Evolutionary conservation across 2,329 filamentous ascomycete species (phyloP), one percentile per base, ranked within the genome.

Genomic region (Claviceps purpurea): DNA sequence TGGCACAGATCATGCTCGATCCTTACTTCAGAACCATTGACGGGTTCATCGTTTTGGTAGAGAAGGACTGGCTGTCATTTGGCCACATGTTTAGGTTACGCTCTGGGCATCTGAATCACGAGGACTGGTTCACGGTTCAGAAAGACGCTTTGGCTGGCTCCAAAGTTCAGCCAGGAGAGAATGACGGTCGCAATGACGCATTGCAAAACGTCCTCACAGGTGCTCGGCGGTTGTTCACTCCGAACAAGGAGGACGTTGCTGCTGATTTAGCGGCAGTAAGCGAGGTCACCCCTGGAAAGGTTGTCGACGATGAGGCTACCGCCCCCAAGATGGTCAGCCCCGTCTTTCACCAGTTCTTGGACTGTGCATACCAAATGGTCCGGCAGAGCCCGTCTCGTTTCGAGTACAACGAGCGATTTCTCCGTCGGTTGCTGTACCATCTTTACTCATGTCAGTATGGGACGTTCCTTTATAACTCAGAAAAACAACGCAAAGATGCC

Each of bases 51-150:
- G 83, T 95, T 2, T 73, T 98, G 6, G 78, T 98, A 2, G 93
- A 98, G 68, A 98, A 98, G 66, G 93, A 98, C 64, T 98, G 93
- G 88, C 71, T 98, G 13, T 93, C 91, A 0, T 98, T 96, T 69
- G 93, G 93, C 1, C 91, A 98, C 68, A 96, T 95, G 84, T 98
- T 98, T 69, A 82, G 89, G 51, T 82, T 95, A 61, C 83, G 93
- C n/a, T 87, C 87, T 14, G 93, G 93, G 3, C 86, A 87, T 59
- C 70, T 97, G 52, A 89, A 83, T 62, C 87, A 87, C 57, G 91
- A 97, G 58, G 95, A 94, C 62, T 97, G 90, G 89, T 98, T 98
- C 63, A 76, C 81, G 18, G 79, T 88, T 26, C 88, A 96, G 64
- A 90, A 85, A 60, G 91, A 97, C 66, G 77, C 69, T 69, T 84